Base-by-base conservation (phyloP, 495 filamentous ascomycete genomes). In the Aspergillus incahuasiensis region DNA sequence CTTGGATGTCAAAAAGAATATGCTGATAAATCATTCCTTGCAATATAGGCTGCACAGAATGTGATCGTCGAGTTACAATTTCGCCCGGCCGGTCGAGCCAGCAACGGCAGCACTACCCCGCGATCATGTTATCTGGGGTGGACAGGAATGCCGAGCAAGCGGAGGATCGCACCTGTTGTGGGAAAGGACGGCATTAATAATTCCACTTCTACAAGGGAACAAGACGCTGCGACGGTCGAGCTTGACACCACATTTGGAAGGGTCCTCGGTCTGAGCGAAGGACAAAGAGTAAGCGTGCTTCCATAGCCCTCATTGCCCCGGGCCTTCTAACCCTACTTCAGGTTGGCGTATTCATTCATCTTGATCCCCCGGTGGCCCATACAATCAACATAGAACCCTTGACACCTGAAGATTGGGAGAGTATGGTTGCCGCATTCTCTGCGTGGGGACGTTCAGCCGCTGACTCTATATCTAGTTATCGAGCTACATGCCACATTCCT, bases 321-420 rank as follows among this genome's bases (percentile, higher is more conserved):
- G 22, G 25, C 1, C 30, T 61, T 55, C 62, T 74, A 53, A 75
- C 59, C 46, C 39, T 38, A 57, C 59, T 32, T n/a, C 56, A 82
- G 85, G 83, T 88, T 49, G 80, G 79, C 28, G 67, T 89, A 51
- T 73, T 75, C 41, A 78, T 98, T 56, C 94, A 97, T 67, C 70
- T 96, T 39, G 91, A 97, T 67, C 92, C 92, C 41, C 91, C 91
- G 0, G 72, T 92, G 52, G 89, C 90, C 34, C 88, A 95, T 68
- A 96, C 91, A 1, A 85, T 98, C 65, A 89, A 96, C 61, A 97
- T 98, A 60, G 94, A 98, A 67, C 94, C 94, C 48, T 74, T 97
- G 59, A 97, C 94, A 1, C 84, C 92, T 2, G 88, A 90, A 55
- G 94, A 98, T 65, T 98, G 94, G 94, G 94, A 97, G 61, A 85